Evolutionary conservation across 2,329 filamentous ascomycete genomes (phyloP), one percentile per base, ranked within the genome.

Genomic region (Cytospora mali): DNA sequence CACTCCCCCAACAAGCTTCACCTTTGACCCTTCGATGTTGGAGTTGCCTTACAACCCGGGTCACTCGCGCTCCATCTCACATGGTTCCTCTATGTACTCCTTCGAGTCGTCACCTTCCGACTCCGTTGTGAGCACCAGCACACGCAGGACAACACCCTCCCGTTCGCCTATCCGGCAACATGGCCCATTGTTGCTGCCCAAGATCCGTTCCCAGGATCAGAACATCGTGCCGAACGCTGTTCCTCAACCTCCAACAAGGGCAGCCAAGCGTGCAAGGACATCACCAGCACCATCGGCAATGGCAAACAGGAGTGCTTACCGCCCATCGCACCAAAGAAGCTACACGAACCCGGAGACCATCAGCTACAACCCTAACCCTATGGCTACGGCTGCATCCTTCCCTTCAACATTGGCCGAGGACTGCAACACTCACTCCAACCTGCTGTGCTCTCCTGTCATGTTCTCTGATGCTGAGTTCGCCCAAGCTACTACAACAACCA

Each of bases 191-290:
- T 80, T 96, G 64, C 82, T 96, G 33, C 92, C 92, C 71, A 95
- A 93, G 82, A 93, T 96, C 78, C 86, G 92, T 65, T 86, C 86
- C 48, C 92, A 95, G 77, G 92, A 96, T 77, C 90, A 94, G 76
- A 83, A 88, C 66, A 84, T 92, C 66, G 86, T 88, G 68, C 84
- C 84, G 48, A 79, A 79, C 46, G 79, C 79, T 49, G 64, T 56
- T 6, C 53, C 64, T 10, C 61, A 65, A 42, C 52, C 64, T 25
- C 27, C 61, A 31, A 48, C 68, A 65, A 84, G 88, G 67, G 83
- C 83, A 54, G 77, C 80, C 48, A 86, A 89, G 75, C 84, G 87
- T 70, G 71, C 83, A 75, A 74, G 85, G 80, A 79, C 84, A 73
- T 74, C 82, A 70, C 76, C 82, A 75, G 69, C 77, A 71, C 68